Evolutionary conservation across 331 rosid genomes (phyloP), one percentile per base, ranked within the genome.

Genomic region (Spiraea crenata): DNA sequence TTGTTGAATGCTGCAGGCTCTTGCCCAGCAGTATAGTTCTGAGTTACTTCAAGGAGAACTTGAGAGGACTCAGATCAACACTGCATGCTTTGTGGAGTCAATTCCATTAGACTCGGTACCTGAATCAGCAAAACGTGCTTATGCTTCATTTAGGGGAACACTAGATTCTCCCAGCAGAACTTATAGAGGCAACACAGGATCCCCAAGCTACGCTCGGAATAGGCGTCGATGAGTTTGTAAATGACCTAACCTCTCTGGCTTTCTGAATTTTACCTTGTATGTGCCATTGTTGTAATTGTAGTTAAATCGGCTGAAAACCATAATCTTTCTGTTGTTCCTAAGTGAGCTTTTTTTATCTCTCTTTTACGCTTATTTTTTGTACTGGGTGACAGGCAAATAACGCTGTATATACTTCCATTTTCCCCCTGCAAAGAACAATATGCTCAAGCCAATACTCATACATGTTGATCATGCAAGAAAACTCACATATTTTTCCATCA

Each of bases 1-100:
- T 76, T 67, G 49, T 73, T 80, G 63, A 57, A 20, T 67, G 72
- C 58, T 69, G 63, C 88, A 95, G 99, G 90, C 88, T 70, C 87
- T 91, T 63, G 96, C 99, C 9, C 99, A 95, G 85, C 97, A 91
- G 76, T 91, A 67, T 76, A 86, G 96, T 84, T 83, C 96, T 0
- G 99, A 95, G 76, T 82, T 95, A 46, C 96, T 95, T 72, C 92
- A 89, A 78, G 80, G 77, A 67, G 99, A 95, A 77, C 93, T 95
- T 7, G 99, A 91, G 85, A 83, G 98, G 79, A 95, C 99, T 42
- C 96, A 95, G 35, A 89, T 95, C 75, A 95, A 95, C 84, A 89
- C 98, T 7, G 97, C 99, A 39, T 95, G 99, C 82, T 95, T 95
- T 69, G 90, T 67, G 3, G 96, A 88, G 81, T 79, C 96, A 11